Conservation (phyloP, 2,329 filamentous ascomycete genomes). For the Nemania sp. region DNA sequence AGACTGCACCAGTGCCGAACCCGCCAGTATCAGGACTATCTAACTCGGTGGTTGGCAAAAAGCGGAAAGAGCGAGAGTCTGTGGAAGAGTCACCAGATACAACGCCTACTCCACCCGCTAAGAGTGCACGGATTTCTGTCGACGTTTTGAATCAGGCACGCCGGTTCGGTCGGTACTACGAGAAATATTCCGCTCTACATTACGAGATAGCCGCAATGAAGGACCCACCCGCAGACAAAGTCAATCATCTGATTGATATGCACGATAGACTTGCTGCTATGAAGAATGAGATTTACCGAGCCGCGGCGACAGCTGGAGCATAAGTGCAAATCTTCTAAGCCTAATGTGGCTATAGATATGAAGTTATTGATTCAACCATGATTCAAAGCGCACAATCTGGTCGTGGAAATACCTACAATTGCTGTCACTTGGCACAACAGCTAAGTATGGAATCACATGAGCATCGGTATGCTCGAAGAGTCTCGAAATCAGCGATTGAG, state of each 20-base stretch:
- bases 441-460: no score
- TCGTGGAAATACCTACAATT: no score
- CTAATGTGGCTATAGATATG: not conserved
- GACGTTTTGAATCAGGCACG: conserved; percentile 58
- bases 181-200: conserved; percentile 60
- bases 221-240: conserved; percentile 55
- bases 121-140: conserved; percentile 47
- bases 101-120: conserved; percentile 34
- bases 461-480: no score
- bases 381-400: no score
- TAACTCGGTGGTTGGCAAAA: conserved; percentile 39
- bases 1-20: conserved; percentile 32
- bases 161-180: conserved; percentile 59
- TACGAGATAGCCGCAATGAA: conserved; percentile 54
- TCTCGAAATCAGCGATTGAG: no score
- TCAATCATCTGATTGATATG: conserved; percentile 58
- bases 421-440: no score
- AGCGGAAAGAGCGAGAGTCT: conserved; percentile 47
- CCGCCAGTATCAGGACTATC: conserved; percentile 12
- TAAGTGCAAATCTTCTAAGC: conserved; percentile 1
- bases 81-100: conserved; percentile 34
- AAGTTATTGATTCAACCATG: no score
- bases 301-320: conserved; percentile 40
- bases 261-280: conserved; percentile 56
- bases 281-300: conserved; percentile 62